Conservation (phyloP, 305 asterid genomes). For the Fraxinus velutina region DNA sequence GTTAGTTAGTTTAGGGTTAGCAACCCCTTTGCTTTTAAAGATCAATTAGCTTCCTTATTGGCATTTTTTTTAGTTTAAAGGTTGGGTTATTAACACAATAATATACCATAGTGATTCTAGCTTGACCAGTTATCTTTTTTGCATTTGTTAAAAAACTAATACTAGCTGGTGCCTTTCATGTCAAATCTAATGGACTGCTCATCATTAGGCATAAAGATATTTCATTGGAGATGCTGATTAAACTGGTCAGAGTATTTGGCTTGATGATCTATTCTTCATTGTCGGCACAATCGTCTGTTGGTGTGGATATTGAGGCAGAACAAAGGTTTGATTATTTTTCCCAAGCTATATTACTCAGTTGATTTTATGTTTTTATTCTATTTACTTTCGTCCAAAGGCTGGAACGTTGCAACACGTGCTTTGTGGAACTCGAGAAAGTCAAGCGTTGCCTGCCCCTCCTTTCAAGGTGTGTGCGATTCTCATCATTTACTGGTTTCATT, state of each 20-base stretch:
- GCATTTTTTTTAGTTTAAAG: not conserved
- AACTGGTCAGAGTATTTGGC: constrained; percentile 87
- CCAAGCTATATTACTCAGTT: not conserved
- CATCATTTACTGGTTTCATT: constrained; percentile 15
- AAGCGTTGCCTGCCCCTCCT: constrained; percentile 62
- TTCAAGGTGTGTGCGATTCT: constrained; percentile 50
- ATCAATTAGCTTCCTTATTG: not conserved
- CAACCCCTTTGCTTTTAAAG: not conserved
- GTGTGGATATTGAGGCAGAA: constrained; percentile 97
- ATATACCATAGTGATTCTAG: constrained; percentile 16
- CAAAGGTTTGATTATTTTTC: constrained; percentile 58
- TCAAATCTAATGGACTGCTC: constrained; percentile 26
- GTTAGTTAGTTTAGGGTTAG: constrained; percentile 11
- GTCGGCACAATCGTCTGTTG: constrained; percentile 80
- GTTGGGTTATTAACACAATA: not conserved
- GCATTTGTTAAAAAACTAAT: constrained; percentile 11
- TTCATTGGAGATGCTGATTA: constrained; percentile 79
- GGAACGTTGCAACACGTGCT: constrained; percentile 89
- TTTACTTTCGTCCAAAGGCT: constrained; percentile 49
- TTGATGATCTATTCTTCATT: constrained; percentile 78
- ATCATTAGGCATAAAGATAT: constrained; percentile 74
- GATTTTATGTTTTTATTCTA: not conserved
- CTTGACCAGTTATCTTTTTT: constrained; percentile 17
- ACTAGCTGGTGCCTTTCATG: constrained; percentile 20
- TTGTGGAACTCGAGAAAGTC: constrained; percentile 87